These are phyloP conservation scores for Hylodesmum podocarpum DNA, from an alignment of 306 rosid genomes.

Conservation along the genomic window DNA sequence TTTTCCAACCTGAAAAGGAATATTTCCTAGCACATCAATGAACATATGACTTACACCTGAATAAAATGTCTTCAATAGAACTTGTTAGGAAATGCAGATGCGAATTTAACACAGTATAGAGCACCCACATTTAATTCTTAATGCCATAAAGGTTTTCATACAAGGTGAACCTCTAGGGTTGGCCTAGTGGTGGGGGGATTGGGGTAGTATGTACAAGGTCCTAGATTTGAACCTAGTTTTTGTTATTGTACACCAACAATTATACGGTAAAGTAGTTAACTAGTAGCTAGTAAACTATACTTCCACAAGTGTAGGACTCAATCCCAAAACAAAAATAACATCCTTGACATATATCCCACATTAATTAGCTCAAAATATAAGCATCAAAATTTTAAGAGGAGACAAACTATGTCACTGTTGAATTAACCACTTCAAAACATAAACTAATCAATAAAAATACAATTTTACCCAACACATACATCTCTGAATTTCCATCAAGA, in stretches of 20 bases:
- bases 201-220: no score
- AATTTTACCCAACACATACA: conserved; percentile 50
- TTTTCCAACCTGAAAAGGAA: background rate
- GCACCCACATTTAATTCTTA: background rate
- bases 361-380: conserved; percentile 14
- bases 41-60: background rate
- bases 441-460: background rate
- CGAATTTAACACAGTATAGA: background rate
- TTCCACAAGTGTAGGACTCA: conserved; percentile 1
- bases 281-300: conserved; percentile 1
- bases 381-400: background rate
- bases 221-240: no score
- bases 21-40: background rate
- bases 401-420: background rate
- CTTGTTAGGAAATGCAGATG: background rate
- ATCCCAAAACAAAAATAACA: conserved; percentile 19
- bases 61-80: background rate
- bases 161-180: no score
- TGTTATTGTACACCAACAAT: no score
- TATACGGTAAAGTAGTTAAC: background rate
- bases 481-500: conserved; percentile 62
- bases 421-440: background rate
- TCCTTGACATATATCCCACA: background rate
- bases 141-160: background rate
- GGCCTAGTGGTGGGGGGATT: no score